Percentiles rank a stretch among this genome's conserved stretches.
These are phyloP conservation scores for Calycina marina DNA, from an alignment of 2,329 filamentous ascomycete species.

Conservation along the genomic window DNA sequence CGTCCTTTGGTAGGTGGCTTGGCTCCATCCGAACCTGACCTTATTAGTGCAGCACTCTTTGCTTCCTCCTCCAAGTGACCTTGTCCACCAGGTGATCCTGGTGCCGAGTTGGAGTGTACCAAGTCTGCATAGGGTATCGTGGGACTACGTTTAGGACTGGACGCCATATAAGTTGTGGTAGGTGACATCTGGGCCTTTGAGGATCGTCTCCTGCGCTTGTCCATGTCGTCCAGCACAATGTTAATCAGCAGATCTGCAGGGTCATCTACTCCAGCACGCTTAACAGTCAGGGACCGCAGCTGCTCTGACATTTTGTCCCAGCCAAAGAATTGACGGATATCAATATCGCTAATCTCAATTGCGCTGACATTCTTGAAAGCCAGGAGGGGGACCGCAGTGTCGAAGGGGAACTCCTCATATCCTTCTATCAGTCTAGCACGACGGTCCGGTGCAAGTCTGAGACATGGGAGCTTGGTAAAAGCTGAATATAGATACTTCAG, in stretches of 20 bases:
- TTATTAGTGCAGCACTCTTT: constrained; percentile 13
- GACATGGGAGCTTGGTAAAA: constrained; percentile 93
- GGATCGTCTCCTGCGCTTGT: constrained; percentile 75
- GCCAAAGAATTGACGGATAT: constrained; percentile 92
- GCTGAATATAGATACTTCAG: constrained; percentile 94
- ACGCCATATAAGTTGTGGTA: constrained; percentile 47
- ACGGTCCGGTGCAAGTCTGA: constrained; percentile 83
- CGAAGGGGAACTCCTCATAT: constrained; percentile 96
- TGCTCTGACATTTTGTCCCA: constrained; percentile 94
- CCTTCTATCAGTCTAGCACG: constrained; percentile 79
- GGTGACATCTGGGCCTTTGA: constrained; percentile 76
- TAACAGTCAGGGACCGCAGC: constrained; percentile 75
- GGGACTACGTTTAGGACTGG: constrained; percentile 47
- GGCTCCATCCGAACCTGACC: constrained; percentile 20
- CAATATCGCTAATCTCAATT: constrained; percentile 86
- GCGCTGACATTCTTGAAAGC: constrained; percentile 95
- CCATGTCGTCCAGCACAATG: constrained; percentile 92
- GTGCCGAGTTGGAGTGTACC: constrained; percentile 50
- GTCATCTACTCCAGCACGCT: constrained; percentile 77
- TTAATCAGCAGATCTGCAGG: constrained; percentile 80
- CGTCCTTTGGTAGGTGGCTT: constrained; percentile 25
- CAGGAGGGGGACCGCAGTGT: constrained; percentile 90
- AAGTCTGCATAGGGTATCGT: constrained; percentile 50
- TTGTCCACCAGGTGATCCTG: constrained; percentile 26
- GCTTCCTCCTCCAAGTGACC: constrained; percentile 21